Base-by-base conservation (phyloP, 768 basidiomycete species). In the Rhodotorula babjevae region DNA sequence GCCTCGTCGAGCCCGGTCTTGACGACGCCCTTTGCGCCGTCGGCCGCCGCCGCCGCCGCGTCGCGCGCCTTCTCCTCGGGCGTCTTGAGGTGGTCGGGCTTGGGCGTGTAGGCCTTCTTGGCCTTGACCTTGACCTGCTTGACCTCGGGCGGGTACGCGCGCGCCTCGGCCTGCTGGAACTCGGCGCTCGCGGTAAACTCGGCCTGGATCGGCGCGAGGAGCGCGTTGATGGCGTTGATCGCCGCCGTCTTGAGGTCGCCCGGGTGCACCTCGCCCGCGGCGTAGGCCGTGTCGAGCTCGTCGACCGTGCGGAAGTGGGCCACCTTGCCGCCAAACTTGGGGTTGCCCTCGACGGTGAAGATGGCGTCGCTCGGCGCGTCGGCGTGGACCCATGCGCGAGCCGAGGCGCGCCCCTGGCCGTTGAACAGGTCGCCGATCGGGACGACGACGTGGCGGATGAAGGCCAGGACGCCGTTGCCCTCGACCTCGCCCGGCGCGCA, bases 401-500 rank as follows among this genome's bases (percentile, higher is more conserved):
- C 72, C 4, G 21, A 23, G 14, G 57, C 29, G 31, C 67, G 66
- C 0, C 71, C 77, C 49, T 67, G 74, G 2, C 65, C 67, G 42
- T 53, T 71, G 70, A 71, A 68, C 42, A 84, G 76, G 62, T 79
- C 73, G 67, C 81, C 81, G 36, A 84, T 80, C 7, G 83, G 83
- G 61, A 83, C 75, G 42, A 82, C 74, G 59, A 83, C 83, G n/a
- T 81, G 77, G 61, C 82, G 81, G 68, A 82, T 74, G 80, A 84
- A 84, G 25, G 82, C 81, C 31, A 83, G 73, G 21, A 83, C 77
- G 50, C 83, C 95, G 81, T 99, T 99, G 36, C 90, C 92, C 58
- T 87, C 85, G 63, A 87, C 83, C 79, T 90, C 93, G 25, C 93
- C 94, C 77, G 94, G 92, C 77, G 95, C 93, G 81, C 94, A 98